Conservation (phyloP, 1,284 basidiomycete species). For the Fomitopsis schrenkii region DNA sequence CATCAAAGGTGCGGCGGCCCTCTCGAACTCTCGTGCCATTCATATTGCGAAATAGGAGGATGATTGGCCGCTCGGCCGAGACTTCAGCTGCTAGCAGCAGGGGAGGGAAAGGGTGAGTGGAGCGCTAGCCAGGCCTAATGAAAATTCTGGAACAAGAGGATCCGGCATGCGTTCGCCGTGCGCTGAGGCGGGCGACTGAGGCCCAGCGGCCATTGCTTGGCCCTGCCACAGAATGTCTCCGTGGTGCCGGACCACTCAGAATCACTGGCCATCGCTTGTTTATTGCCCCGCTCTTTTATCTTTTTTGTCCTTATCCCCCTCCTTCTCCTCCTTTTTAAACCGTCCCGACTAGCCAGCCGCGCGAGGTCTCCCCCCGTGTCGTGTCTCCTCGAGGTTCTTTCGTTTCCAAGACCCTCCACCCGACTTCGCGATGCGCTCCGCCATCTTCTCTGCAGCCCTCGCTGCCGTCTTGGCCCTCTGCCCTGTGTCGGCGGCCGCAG, state of each 20-base stretch:
- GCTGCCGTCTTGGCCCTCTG: slow-evolving; percentile 8
- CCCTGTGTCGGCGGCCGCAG: slow-evolving; percentile 2
- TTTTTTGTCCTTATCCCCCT: background rate
- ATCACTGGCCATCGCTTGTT: background rate
- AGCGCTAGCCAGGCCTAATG: background rate
- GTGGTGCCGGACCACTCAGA: background rate
- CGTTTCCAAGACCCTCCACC: background rate
- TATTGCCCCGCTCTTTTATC: background rate
- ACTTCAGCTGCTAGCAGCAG: no score
- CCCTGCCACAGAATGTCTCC: background rate
- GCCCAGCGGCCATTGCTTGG: background rate
- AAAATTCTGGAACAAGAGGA: background rate
- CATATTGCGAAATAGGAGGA: no score
- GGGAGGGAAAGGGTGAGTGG: background rate
- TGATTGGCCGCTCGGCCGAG: no score
- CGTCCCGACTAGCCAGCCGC: background rate
- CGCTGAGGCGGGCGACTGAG: background rate
- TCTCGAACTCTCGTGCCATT: no score
- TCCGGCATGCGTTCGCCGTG: background rate
- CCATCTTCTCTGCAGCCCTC: slow-evolving; percentile 7
- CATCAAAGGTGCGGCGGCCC: no score
- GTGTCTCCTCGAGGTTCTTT: background rate
- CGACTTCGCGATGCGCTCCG: slow-evolving; percentile 8
- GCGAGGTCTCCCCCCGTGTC: background rate
- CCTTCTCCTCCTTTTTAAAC: background rate